A percentile compares a stretch with the other conserved stretches of the same genome.
phyloP scores from a whole-genome alignment of 1,139 yeast species.

The Geotrichum cucujoidarum region DNA sequence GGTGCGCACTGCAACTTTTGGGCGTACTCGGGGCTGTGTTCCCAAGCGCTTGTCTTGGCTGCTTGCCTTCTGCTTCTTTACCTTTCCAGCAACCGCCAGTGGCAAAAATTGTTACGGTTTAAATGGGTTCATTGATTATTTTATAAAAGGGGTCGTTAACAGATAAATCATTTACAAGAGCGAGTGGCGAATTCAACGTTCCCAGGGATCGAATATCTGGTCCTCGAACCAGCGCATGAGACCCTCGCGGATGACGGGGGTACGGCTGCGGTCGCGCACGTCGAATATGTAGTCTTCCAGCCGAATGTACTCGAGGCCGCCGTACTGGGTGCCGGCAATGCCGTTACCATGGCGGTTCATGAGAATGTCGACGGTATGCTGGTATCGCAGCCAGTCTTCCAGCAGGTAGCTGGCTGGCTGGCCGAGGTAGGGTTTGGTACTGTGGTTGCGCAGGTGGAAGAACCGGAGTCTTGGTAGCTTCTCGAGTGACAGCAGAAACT shows the following conservation, averaged over 20 bases:
- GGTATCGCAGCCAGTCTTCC: conserved; percentile 23
- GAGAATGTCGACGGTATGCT: conserved; percentile 20
- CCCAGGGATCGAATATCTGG: conserved; percentile 20
- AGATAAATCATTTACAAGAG: no score
- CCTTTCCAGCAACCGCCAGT: no score
- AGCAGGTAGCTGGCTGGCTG: conserved; percentile 23
- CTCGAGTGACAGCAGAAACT: conserved; percentile 15
- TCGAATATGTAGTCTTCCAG: conserved; percentile 26
- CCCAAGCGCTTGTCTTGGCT: no score
- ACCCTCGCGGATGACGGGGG: conserved; percentile 24
- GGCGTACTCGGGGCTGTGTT: no score
- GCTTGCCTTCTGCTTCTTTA: no score
- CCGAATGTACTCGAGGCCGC: conserved; percentile 22
- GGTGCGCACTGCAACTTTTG: no score
- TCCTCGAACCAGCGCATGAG: conserved; percentile 24
- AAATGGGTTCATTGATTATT: no score
- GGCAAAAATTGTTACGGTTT: no score
- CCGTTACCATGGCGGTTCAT: conserved; percentile 20
- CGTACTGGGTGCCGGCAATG: not conserved
- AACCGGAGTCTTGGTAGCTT: conserved; percentile 19
- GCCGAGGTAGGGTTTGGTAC: conserved; percentile 23
- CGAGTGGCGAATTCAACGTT: no score
- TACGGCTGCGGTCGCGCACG: conserved; percentile 11
- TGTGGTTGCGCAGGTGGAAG: conserved; percentile 21
- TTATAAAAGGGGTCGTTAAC: no score